Base-by-base conservation (phyloP, 2,329 filamentous ascomycete genomes). In the Paecilomyces formosus region DNA sequence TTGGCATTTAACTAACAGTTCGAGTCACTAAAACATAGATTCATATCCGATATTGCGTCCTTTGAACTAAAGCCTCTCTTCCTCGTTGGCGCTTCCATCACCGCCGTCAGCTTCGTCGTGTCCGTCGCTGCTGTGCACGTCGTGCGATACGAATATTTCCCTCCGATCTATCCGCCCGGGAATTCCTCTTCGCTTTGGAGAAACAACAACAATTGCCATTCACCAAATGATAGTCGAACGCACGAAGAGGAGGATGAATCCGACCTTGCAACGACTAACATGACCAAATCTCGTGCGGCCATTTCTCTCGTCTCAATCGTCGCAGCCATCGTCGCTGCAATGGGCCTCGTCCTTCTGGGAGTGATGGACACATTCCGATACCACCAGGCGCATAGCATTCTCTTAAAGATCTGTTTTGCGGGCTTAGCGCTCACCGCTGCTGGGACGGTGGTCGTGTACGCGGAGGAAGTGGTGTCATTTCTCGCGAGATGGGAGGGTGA, bases 1-100 rank as follows among this genome's bases (percentile, higher is more conserved):
- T 30, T 30, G n/a, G 1, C 24, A 26, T 26, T 26, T 26, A 26
- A n/a, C 15, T 15, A 39, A 39, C 18, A 4, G n/a, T 18, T 45
- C 13, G 15, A 45, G 8, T 6, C 18, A 18, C 54, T 18, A 18
- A 31, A 15, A 24, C 33, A n/a, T n/a, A 65, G 64, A 24, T 66
- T 66, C 53, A 65, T 66, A 26, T 66, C 64, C 9, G 64, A 66
- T 30, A 65, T 66, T 11, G 64, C 64, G 2, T 64, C 64, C 8
- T 66, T 65, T 33, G 63, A 66, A 49, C 45, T 65, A 4, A 66
- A 65, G 21, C 62, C 64, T 21, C 58, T 66, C n/a, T 66, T 66
- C 22, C 61, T 66, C 3, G 56, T 65, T 15, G 64, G 64, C 1
- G 54, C 64, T 11, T 61, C 64, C 13, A 61, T 65, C 21, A 65